Evolutionary conservation across 2,329 filamentous ascomycete species (phyloP).

Genomic region (Cladosporium sp.): DNA sequence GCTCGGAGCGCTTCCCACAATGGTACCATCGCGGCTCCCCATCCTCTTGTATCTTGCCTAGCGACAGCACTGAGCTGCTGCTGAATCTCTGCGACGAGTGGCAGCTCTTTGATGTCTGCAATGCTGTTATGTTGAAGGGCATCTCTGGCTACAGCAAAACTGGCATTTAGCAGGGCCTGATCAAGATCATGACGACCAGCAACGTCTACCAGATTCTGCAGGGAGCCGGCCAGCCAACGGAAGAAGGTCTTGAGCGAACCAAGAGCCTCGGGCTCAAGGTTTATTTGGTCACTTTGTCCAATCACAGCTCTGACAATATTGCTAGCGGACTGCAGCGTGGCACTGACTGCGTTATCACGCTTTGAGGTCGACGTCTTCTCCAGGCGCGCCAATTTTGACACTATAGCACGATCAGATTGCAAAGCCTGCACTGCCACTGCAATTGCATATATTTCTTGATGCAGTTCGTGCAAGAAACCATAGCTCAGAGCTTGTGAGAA

Average conservation of each 20-base stretch:
- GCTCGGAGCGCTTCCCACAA: slow-evolving; percentile 66
- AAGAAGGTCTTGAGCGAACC: slow-evolving; percentile 6
- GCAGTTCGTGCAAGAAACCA: slow-evolving; percentile 22
- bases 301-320: slow-evolving; percentile 6
- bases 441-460: slow-evolving; percentile 12
- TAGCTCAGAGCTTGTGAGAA: slow-evolving; percentile 19
- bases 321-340: slow-evolving; percentile 1
- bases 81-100: neutral
- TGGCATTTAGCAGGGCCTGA: slow-evolving; percentile 12
- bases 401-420: slow-evolving; percentile 17
- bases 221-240: slow-evolving; percentile 10
- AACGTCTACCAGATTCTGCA: slow-evolving; percentile 6
- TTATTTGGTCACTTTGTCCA: neutral
- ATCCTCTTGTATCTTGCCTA: neutral
- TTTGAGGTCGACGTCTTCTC: slow-evolving; percentile 3
- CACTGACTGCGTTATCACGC: slow-evolving; percentile 6
- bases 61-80: neutral
- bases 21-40: slow-evolving; percentile 20
- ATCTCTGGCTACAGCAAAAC: slow-evolving; percentile 9
- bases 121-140: neutral
- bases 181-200: slow-evolving; percentile 6
- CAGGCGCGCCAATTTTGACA: slow-evolving; percentile 1
- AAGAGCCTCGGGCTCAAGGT: neutral
- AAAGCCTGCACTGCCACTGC: slow-evolving; percentile 14
- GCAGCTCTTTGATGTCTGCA: neutral